Base-by-base conservation (phyloP, 2,329 filamentous ascomycete species). In the Sporothrix protearum region DNA sequence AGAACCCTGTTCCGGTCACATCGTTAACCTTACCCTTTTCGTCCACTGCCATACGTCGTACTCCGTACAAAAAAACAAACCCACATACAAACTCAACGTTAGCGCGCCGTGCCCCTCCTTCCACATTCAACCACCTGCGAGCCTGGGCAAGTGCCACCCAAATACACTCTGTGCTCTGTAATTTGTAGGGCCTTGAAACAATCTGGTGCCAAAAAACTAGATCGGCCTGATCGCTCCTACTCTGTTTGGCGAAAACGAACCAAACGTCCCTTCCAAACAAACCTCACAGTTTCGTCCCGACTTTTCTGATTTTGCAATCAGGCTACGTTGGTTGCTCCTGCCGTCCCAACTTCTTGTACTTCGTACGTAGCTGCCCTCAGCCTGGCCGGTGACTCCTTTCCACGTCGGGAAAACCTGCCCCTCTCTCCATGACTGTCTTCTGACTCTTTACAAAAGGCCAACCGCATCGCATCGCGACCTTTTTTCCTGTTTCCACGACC, bases 1-100 rank as follows among this genome's bases (percentile, higher is more conserved):
- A 42, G 30, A 33, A 28, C 51, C 22, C 45, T 53, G 47, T 68
- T 42, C 64, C 47, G 25, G 51, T 45, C 51, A 16, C 49, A 47
- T 47, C 51, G 36, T 59, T 57, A 30, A 51, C 67, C 67, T 45
- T 69, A 57, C 67, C 49, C 51, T 59, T 69, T 69, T 69, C 28
- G 67, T 25, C 45, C 45, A 45, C 25, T 47, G 22, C 59, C 42
- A 16, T 47, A 14, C 42, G n/a, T n/a, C n/a, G n/a, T n/a, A n/a
- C n/a, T n/a, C n/a, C n/a, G n/a, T n/a, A n/a, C n/a, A n/a, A n/a
- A n/a, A n/a, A n/a, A n/a, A n/a, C 42, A 47, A 25, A 28, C 19
- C 33, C 59, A 66, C 39, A n/a, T 49, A 47, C 61, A 33, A 68
- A 68, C 49, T 42, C 10, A 19, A 28, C 30, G 2, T 45, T 39